Evolutionary conservation across 306 rosid genomes (phyloP), one percentile per base, ranked within the genome.

Genomic region (Vachellia collinsii): DNA sequence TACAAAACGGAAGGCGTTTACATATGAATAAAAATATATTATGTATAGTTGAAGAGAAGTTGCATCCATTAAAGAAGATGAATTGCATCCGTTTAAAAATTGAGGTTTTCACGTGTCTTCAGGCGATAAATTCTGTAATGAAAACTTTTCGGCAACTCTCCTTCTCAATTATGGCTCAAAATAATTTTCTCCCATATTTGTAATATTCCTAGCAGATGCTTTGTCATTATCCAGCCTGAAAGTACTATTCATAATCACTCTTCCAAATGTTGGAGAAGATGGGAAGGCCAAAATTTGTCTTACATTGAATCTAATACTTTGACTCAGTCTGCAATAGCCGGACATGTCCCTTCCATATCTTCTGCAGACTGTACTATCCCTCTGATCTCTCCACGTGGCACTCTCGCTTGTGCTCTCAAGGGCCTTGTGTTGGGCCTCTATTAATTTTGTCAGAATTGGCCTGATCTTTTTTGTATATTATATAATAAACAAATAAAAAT

Each of bases 351-450:
- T 87, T 92, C 94, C 88, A 88, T 46, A 59, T 50, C 70, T 79
- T 39, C 83, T 66, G 66, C 64, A 77, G 7, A 29, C 34, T 29
- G 34, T 2, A 29, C 34, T 29, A 62, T 44, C 76, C 84, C 77
- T 79, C 70, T 81, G 58, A 41, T 88, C 86, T 79, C 90, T 89
- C 94, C 97, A 94, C 93, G 97, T 94, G 98, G 94, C 91, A 79
- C 6, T 81, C 58, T 0, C 82, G 76, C 69, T 79, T 37, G 11
- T 29, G 34, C 34, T 29, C 87, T 41, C 79, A 46, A 34, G 62
- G 78, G 74, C 76, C 76, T 91, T 86, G 73, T 90, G 88, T 93
- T 44, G 14, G 17, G 22, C 6, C 5, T 6, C 23, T 5, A 12
- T 62, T 88, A 59, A 22, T 13, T 47, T 58, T 88, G 86, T 88